Evolutionary conservation across 768 basidiomycete species (phyloP).

Genomic region (Royoungia palumana): DNA sequence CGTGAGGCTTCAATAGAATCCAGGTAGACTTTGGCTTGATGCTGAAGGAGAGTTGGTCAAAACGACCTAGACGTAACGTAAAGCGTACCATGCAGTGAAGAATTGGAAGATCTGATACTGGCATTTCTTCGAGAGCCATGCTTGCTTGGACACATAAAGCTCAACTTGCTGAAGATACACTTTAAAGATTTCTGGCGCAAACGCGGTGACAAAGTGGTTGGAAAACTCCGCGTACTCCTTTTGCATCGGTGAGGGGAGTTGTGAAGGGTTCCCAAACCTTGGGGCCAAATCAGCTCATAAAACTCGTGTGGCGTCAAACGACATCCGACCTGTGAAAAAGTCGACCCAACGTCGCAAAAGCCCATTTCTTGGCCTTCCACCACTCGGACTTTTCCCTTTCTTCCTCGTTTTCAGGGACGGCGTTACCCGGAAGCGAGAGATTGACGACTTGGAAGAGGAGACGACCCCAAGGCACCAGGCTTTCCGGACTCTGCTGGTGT

Average conservation of each 20-base stretch:
- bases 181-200: conserved; percentile 86
- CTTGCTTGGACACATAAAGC: conserved; percentile 66
- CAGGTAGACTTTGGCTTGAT: conserved; percentile 94
- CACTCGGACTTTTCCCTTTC: conserved; percentile 77
- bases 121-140: conserved; percentile 80
- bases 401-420: conserved; percentile 68
- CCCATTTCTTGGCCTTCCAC: conserved; percentile 96
- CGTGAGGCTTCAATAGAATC: conserved; percentile 82
- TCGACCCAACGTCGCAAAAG: conserved; percentile 73
- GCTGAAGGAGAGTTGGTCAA: conserved; percentile 40
- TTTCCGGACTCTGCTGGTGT: conserved; percentile 73
- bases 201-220: conserved; percentile 68
- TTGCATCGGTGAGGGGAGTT: conserved; percentile 71
- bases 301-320: neutral
- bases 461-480: conserved; percentile 84
- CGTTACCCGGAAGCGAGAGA: conserved; percentile 59
- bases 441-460: conserved; percentile 80
- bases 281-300: conserved; percentile 6
- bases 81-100: conserved; percentile 78
- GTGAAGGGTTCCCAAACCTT: conserved; percentile 85
- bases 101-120: conserved; percentile 82
- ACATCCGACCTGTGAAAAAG: conserved; percentile 65
- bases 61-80: neutral
- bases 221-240: conserved; percentile 69
- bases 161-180: conserved; percentile 67